Evolutionary conservation across 176 grass and related monocot genomes (phyloP).

Genomic region (Cocos nucifera): DNA sequence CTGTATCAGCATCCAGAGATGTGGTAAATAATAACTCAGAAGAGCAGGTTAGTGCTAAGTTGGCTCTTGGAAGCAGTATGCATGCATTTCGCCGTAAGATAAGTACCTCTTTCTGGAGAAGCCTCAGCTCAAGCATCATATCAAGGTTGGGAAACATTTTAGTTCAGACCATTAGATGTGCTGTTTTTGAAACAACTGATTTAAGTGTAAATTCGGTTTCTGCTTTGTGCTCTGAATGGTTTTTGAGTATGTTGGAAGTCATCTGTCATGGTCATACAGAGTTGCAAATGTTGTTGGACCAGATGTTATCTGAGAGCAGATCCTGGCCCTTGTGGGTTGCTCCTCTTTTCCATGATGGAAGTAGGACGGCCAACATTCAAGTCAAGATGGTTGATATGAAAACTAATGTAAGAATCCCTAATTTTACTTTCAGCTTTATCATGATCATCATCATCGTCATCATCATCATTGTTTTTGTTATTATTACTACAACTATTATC

Average conservation of each 20-base stretch:
- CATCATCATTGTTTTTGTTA: too few species aligned
- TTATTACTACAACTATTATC: too few species aligned
- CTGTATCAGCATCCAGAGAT: constrained; percentile 4
- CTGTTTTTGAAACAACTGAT: constrained; percentile 44
- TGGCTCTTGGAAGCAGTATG: constrained; percentile 37
- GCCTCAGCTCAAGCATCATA: constrained; percentile 32
- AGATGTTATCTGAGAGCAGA: constrained; percentile 60
- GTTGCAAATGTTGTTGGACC: constrained; percentile 54
- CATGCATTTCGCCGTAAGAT: constrained; percentile 44
- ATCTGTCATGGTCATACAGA: constrained; percentile 43
- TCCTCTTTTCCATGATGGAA: constrained; percentile 32
- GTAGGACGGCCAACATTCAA: constrained; percentile 19
- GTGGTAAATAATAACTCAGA: constrained; percentile 8
- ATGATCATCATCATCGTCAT: too few species aligned
- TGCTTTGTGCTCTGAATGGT: constrained; percentile 58
- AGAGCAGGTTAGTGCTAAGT: constrained; percentile 11
- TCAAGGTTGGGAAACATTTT: constrained; percentile 52
- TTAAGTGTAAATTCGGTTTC: constrained; percentile 28
- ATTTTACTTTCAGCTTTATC: neutral
- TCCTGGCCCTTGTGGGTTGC: constrained; percentile 75
- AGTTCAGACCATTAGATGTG: constrained; percentile 67
- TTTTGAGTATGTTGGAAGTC: constrained; percentile 45
- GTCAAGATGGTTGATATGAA: constrained; percentile 11
- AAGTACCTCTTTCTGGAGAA: constrained; percentile 52
- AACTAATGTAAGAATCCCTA: constrained; percentile 27